phyloP scores from a whole-genome alignment of 73 alveolate species.

The Uronychia binucleata region DNA sequence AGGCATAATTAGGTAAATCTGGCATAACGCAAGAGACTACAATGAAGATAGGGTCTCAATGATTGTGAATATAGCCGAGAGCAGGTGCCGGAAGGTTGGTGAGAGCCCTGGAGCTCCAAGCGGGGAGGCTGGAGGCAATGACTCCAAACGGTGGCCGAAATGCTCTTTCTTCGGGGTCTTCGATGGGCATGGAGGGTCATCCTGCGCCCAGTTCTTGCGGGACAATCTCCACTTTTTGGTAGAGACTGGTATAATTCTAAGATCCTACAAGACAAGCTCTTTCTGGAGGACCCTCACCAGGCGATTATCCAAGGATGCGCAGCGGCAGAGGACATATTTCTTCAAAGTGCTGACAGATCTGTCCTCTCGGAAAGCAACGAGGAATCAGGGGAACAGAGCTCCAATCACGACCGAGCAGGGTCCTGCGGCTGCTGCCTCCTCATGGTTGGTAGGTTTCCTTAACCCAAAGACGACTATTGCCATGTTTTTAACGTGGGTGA shows the following conservation, averaged over 20 bases:
- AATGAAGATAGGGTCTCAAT: conserved; percentile 88
- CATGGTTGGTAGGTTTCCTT: conserved; percentile 14
- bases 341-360: conserved; percentile 2
- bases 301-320: conserved; percentile 90
- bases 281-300: conserved; percentile 90
- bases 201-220: conserved; percentile 66
- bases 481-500: conserved; percentile 57
- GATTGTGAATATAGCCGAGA: conserved; percentile 67
- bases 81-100: conserved; percentile 10
- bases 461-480: conserved; percentile 10
- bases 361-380: conserved; percentile 40
- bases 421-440: conserved; percentile 39
- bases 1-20: conserved; percentile 55
- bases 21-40: conserved; percentile 47
- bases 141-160: conserved; percentile 45
- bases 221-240: conserved; percentile 81
- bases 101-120: background rate
- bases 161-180: conserved; percentile 47
- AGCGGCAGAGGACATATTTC: conserved; percentile 82
- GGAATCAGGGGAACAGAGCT: conserved; percentile 82
- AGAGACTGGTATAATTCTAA: conserved; percentile 8
- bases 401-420: conserved; percentile 75
- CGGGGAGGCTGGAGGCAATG: background rate
- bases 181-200: conserved; percentile 59
- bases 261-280: conserved; percentile 47